Conservation (phyloP, 148 eudicot species). For the Tetragonia tetragonoides region DNA sequence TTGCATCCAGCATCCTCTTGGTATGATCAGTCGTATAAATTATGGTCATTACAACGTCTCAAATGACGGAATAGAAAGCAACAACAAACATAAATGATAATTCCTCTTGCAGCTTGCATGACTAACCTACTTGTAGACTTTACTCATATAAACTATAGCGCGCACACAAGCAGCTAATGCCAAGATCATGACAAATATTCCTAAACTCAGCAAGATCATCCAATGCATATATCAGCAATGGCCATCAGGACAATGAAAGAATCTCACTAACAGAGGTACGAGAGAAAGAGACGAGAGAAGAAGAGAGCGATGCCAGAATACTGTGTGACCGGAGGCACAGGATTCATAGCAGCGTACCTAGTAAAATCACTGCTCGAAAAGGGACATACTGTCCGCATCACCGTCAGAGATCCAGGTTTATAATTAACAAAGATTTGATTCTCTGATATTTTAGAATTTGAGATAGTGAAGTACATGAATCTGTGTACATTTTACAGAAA, state of each 20-base stretch:
- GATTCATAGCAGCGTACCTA: slow-evolving; percentile 79
- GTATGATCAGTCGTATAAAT: too few species aligned
- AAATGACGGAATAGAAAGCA: too few species aligned
- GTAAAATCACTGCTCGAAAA: slow-evolving; percentile 59
- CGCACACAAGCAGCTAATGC: slow-evolving; percentile 3
- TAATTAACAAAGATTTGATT: background rate
- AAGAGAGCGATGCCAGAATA: slow-evolving; percentile 57
- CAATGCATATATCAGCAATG: slow-evolving; percentile 9
- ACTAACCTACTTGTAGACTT: slow-evolving; percentile 20
- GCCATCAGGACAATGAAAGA: background rate
- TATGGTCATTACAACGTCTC: too few species aligned
- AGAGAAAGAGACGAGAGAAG: background rate
- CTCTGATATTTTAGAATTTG: background rate
- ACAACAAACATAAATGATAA: too few species aligned
- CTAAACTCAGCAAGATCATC: background rate
- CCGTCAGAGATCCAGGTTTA: slow-evolving; percentile 86
- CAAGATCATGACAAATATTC: slow-evolving; percentile 27
- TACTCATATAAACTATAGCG: background rate
- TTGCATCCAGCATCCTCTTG: too few species aligned
- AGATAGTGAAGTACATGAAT: background rate
- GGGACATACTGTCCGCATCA: slow-evolving; percentile 73
- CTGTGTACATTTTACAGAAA: background rate
- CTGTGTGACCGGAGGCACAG: slow-evolving; percentile 94
- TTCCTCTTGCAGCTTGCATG: slow-evolving; percentile 14
- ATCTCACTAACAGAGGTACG: background rate